phyloP scores from a whole-genome alignment of 2,329 filamentous ascomycete genomes.

The Fusarium bulbicola region DNA sequence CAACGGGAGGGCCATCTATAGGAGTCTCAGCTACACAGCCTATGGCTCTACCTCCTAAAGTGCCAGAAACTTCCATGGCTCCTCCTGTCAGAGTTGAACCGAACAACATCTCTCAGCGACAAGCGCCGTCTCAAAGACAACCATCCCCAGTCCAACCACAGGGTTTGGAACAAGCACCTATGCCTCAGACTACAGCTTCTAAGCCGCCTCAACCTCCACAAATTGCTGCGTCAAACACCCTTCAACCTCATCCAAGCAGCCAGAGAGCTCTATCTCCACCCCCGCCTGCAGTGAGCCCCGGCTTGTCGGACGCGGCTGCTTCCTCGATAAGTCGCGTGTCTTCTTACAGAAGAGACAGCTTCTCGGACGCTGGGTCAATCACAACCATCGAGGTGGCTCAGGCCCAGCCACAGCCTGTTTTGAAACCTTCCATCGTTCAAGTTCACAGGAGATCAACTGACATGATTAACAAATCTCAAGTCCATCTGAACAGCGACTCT shows the following conservation, averaged over 20 bases:
- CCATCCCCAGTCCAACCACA: not conserved
- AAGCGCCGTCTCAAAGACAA: not conserved
- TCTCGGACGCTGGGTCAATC: slow-evolving; percentile 40
- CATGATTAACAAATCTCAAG: slow-evolving; percentile 22
- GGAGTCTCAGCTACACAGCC: not conserved
- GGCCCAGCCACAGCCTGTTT: slow-evolving; percentile 38
- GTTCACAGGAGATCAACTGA: slow-evolving; percentile 38
- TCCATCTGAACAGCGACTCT: not conserved
- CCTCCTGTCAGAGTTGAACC: not conserved
- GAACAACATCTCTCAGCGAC: not conserved
- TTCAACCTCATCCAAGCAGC: not conserved
- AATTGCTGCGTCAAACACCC: not conserved
- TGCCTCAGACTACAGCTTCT: not conserved
- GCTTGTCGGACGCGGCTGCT: slow-evolving; percentile 15
- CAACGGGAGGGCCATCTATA: not conserved
- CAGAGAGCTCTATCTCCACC: not conserved
- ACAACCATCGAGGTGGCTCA: slow-evolving; percentile 40
- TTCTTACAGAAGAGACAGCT: slow-evolving; percentile 29
- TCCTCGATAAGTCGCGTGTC: slow-evolving; percentile 26
- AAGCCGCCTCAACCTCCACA: not conserved
- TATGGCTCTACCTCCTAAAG: not conserved
- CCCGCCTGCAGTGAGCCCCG: slow-evolving; percentile 25
- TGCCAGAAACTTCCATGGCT: not conserved
- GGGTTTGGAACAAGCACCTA: not conserved
- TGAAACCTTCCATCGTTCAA: slow-evolving; percentile 39